Base-by-base conservation (phyloP, 768 basidiomycete species). In the Gymnopilus dilepis region DNA sequence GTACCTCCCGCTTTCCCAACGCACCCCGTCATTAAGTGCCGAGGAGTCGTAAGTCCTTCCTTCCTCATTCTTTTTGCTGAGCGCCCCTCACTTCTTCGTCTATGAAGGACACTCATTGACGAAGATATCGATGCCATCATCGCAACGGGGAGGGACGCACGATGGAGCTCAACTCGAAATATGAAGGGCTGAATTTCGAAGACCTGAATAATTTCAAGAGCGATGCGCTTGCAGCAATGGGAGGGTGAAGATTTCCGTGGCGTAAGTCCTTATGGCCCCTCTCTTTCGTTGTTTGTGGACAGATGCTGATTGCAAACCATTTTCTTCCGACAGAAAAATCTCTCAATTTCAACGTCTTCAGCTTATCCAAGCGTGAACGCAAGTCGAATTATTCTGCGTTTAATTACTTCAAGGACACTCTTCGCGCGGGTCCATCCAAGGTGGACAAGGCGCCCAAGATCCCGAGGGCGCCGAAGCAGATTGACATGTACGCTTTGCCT, bases 171-270 rank as follows among this genome's bases (percentile, higher is more conserved):
- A 95, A 88, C 70, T 89, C 82, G 77, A 97, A 96, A 75, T 99
- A 97, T 69, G 94, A 95, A 67, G 89, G 86, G 1, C 83, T 99
- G 55, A 94, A 94, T 68, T 83, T 99, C 43, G 97, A 99, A 71
- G 96, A 97, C 69, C 80, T 99, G 31, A 96, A 91, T 72, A 97
- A 93, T 78, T 99, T 99, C 85, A 97, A 97, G 76, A 89, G 92
- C 6, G 95, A 98, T 66, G 90, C 89, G 22, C 19, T 86, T 95
- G 33, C 92, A 95, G 65, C 91, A 93, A 67, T 97, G 95, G 95
- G 95, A 97, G 68, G 95, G 95, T 38, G 94, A 97, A 74, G 94
- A 97, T 69, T 98, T 94, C 76, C 80, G 90, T 30, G 73, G 84
- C n/a, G 89, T 91, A 66, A 56, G 85, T 73, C 4, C 8, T 34